phyloP scores from a whole-genome alignment of 2,329 filamentous ascomycete genomes.

The Botrytis medusae region DNA sequence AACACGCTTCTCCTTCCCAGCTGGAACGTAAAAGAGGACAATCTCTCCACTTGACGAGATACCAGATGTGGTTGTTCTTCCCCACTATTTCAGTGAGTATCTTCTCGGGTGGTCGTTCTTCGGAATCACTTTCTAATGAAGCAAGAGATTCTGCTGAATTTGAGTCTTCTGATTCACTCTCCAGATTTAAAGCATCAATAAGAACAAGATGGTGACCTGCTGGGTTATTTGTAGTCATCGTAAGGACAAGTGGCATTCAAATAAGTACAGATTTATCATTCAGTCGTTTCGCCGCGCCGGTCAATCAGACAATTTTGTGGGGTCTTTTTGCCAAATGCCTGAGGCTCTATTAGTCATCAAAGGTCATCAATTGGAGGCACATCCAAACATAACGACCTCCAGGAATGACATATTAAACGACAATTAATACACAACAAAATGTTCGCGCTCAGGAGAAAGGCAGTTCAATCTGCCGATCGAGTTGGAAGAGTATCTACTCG shows the following conservation, averaged over 20 bases:
- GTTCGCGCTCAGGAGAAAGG: conserved; percentile 39
- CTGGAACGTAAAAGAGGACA: conserved; percentile 38
- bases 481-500: conserved; percentile 28
- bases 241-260: conserved; percentile 37
- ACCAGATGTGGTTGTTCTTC: conserved; percentile 35
- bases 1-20: conserved; percentile 36
- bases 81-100: conserved; percentile 35
- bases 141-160: conserved; percentile 37
- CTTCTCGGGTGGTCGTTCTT: conserved; percentile 36
- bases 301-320: not conserved
- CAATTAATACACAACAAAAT: conserved; percentile 40
- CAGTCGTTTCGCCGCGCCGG: not conserved
- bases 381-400: not conserved
- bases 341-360: conserved; percentile 5
- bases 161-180: conserved; percentile 30
- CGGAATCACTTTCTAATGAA: conserved; percentile 39
- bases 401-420: not conserved
- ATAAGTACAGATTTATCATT: not conserved
- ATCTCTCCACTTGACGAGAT: conserved; percentile 40
- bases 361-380: not conserved
- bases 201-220: conserved; percentile 11
- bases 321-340: not conserved
- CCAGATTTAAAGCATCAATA: conserved; percentile 28
- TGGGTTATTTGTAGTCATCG: conserved; percentile 30
- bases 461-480: conserved; percentile 35